These are phyloP conservation scores for Chalciporus chontae DNA, from an alignment of 768 basidiomycete genomes.

Conservation along the genomic window DNA sequence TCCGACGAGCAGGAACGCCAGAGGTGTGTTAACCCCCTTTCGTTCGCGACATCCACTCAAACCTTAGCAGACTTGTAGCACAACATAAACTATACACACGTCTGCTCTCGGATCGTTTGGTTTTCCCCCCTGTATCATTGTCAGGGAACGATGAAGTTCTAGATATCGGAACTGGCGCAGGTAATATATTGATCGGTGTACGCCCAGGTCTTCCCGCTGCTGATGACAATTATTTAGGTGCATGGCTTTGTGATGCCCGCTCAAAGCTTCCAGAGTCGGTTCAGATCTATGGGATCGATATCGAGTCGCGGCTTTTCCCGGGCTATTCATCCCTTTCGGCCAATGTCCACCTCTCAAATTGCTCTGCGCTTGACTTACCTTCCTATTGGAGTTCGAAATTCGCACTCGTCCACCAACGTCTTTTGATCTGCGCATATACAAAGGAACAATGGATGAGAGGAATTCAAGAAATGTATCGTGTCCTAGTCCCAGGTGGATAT, in stretches of 20 bases:
- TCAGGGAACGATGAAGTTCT: constrained; percentile 19
- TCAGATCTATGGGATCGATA: constrained; percentile 25
- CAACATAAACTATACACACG: constrained; percentile 22
- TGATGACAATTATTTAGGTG: constrained; percentile 2
- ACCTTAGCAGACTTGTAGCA: background rate
- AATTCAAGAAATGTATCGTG: constrained; percentile 28
- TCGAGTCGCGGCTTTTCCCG: constrained; percentile 22
- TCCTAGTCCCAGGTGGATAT: constrained; percentile 32
- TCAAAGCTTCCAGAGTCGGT: constrained; percentile 12
- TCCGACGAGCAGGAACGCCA: constrained; percentile 25
- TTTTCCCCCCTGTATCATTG: constrained; percentile 16
- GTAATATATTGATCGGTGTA: constrained; percentile 6
- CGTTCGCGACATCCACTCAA: background rate
- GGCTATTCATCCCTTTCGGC: background rate
- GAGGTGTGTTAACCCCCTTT: constrained; percentile 7
- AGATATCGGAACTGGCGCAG: constrained; percentile 22
- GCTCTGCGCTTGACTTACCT: constrained; percentile 28
- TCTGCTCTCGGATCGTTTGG: constrained; percentile 20
- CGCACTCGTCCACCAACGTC: constrained; percentile 30
- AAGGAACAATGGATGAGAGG: constrained; percentile 25
- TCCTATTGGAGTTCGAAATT: constrained; percentile 30
- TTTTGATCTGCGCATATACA: constrained; percentile 29
- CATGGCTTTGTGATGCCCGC: constrained; percentile 22
- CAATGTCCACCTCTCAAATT: constrained; percentile 21
- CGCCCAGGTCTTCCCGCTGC: background rate